These are phyloP conservation scores for Roridomyces roridus DNA, from an alignment of 768 basidiomycete species.

Conservation along the genomic window DNA sequence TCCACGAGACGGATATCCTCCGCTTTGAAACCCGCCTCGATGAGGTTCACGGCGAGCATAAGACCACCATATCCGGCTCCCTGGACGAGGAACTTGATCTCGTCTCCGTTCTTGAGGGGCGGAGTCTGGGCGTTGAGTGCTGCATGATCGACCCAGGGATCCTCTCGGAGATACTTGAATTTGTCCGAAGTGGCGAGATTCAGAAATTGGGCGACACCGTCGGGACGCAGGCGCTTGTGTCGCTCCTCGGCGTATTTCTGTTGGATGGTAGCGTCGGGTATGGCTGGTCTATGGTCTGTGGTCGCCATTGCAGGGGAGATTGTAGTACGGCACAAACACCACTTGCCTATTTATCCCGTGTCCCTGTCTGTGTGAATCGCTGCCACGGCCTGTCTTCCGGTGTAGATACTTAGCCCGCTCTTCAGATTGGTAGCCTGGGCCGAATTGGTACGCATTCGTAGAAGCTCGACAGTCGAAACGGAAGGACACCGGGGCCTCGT, in stretches of 20 bases:
- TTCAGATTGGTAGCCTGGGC: too few relatives aligned
- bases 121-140: constrained; percentile 12
- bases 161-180: constrained; percentile 9
- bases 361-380: too few relatives aligned
- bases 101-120: constrained; percentile 2
- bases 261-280: background rate
- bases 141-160: constrained; percentile 19
- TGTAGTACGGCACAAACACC: too few relatives aligned
- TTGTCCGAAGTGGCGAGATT: constrained; percentile 5
- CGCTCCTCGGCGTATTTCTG: constrained; percentile 19
- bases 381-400: too few relatives aligned
- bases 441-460: background rate
- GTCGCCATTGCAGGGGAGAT: too few relatives aligned
- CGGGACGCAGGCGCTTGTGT: constrained; percentile 19
- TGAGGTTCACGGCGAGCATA: constrained; percentile 11
- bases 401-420: too few relatives aligned
- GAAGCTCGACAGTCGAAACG: constrained; percentile 12
- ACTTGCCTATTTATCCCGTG: too few relatives aligned
- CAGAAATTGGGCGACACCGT: constrained; percentile 12
- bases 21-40: constrained; percentile 18
- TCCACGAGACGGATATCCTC: constrained; percentile 21
- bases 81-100: constrained; percentile 10
- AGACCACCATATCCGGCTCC: constrained; percentile 15
- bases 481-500: constrained; percentile 21
- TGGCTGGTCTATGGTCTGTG: too few relatives aligned